Evolutionary conservation across 495 filamentous ascomycete species (phyloP), one percentile per base, ranked within the genome.

Genomic region (Friedmanniomyces endolithicus): DNA sequence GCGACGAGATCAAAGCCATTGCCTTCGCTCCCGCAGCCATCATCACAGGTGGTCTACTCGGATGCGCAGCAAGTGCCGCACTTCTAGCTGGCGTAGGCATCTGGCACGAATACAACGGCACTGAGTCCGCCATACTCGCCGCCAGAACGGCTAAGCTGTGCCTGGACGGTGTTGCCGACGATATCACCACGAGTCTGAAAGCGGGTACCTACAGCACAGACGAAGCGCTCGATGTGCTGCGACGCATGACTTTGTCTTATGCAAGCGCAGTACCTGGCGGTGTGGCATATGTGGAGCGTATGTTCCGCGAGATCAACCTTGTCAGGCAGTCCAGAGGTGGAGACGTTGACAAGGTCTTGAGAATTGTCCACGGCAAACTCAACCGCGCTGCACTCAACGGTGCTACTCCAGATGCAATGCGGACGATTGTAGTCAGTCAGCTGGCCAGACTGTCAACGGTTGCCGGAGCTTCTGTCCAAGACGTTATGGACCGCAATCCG

Each of bases 401-500:
- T 1, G 51, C 52, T 16, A 48, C 17, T 6, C 11, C 57, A 33
- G 52, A 37, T 16, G 46, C 41, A 9, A 55, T 55, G 52, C 57
- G 47, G 2, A 6, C 11, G 45, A 35, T 45, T 48, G 44, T 59
- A 7, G 14, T 59, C 14, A 14, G 27, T 17, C 51, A 51, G 34
- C 17, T 59, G n/a, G 25, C 16, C 25, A 59, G 19, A 22, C 39
- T 59, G 1, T 55, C 57, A 3, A 25, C 19, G 1, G 35, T 59
- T n/a, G 57, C 57, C 11, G 34, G 51, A 19, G 39, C 19, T 1
- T 29, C 45, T 46, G 29, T 48, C 6, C 35, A 25, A 19, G 57
- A 59, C 43, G 52, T 59, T 8, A 52, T 59, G 12, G 52, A 46
- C 14, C 43, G 57, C 29, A 59, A 59, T 40, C 57, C 57, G 16